Conservation (phyloP, 2,329 filamentous ascomycete genomes). For the Neopestalotiopsis clavispora region DNA sequence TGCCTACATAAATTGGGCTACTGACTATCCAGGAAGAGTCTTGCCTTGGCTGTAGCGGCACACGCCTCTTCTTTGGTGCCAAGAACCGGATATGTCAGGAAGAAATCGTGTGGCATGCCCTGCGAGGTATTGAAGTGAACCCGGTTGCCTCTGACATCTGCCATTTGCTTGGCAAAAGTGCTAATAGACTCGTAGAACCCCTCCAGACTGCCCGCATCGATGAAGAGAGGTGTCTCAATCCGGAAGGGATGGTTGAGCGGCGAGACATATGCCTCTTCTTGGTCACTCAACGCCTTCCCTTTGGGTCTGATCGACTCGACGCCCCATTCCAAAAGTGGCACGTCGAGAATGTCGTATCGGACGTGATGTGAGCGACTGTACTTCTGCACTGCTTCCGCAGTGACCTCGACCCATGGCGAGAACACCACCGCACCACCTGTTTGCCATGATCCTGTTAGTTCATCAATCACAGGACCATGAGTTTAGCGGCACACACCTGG, state of each 20-base stretch:
- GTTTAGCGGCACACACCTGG: slow-evolving; percentile 20
- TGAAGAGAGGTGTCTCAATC: slow-evolving; percentile 25
- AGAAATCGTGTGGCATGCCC: slow-evolving; percentile 23
- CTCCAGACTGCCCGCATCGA: slow-evolving; percentile 25
- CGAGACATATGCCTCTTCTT: slow-evolving; percentile 25
- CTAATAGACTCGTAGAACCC: slow-evolving; percentile 23
- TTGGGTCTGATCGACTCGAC: slow-evolving; percentile 24
- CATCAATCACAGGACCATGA: neutral
- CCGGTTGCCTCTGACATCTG: slow-evolving; percentile 19
- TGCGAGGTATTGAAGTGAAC: slow-evolving; percentile 22
- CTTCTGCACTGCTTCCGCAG: slow-evolving; percentile 16
- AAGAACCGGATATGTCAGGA: slow-evolving; percentile 17
- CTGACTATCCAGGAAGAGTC: neutral
- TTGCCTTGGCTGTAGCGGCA: neutral
- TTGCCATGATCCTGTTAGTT: slow-evolving; percentile 14
- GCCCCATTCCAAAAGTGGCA: slow-evolving; percentile 29
- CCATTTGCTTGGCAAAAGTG: slow-evolving; percentile 27
- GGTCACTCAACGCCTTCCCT: slow-evolving; percentile 11
- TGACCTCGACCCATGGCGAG: slow-evolving; percentile 29
- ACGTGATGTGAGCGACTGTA: slow-evolving; percentile 17
- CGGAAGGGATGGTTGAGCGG: slow-evolving; percentile 29
- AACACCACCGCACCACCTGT: slow-evolving; percentile 22
- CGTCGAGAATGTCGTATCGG: slow-evolving; percentile 22
- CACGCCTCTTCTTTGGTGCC: slow-evolving; percentile 19
- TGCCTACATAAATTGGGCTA: neutral